phyloP scores from a whole-genome alignment of 192 early-diverging fungal genomes.

The Mortierella antarctica region DNA sequence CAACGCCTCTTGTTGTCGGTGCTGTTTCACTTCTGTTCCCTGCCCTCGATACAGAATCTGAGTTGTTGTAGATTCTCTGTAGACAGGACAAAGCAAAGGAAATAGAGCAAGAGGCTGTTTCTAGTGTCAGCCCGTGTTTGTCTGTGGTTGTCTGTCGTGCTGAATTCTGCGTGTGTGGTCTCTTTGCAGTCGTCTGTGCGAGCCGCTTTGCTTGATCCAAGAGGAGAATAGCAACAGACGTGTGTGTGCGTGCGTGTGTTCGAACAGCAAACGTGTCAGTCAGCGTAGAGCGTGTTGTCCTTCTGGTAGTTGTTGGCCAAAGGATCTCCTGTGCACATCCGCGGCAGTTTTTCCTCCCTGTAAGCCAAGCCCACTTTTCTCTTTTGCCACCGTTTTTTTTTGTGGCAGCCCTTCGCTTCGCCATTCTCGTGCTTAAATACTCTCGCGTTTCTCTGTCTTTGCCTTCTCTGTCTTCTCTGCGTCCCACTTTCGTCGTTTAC shows the following conservation, averaged over 20 bases:
- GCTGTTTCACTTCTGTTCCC: neutral
- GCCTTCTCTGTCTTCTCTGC: neutral
- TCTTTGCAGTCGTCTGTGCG: conserved; percentile 11
- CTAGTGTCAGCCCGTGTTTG: neutral
- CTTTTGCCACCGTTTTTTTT: conserved; percentile 25
- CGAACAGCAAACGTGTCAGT: neutral
- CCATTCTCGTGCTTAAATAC: neutral
- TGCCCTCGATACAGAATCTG: neutral
- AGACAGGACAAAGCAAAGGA: too few relatives aligned
- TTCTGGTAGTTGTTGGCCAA: conserved; percentile 21
- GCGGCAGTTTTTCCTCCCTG: neutral
- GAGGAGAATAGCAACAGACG: neutral
- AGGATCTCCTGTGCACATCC: neutral
- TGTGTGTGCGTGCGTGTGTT: neutral
- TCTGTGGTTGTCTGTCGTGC: neutral
- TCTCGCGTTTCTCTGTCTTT: too few relatives aligned
- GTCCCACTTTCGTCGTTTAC: neutral
- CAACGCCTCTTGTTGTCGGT: conserved; percentile 1
- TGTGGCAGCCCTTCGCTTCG: neutral
- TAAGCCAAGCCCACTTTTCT: neutral
- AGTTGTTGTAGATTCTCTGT: too few relatives aligned
- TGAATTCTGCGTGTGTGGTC: conserved; percentile 1
- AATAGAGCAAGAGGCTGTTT: too few relatives aligned
- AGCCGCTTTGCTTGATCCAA: neutral
- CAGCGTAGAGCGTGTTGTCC: neutral